phyloP scores from a whole-genome alignment of 2,329 filamentous ascomycete genomes.

The Aureobasidium vineae region DNA sequence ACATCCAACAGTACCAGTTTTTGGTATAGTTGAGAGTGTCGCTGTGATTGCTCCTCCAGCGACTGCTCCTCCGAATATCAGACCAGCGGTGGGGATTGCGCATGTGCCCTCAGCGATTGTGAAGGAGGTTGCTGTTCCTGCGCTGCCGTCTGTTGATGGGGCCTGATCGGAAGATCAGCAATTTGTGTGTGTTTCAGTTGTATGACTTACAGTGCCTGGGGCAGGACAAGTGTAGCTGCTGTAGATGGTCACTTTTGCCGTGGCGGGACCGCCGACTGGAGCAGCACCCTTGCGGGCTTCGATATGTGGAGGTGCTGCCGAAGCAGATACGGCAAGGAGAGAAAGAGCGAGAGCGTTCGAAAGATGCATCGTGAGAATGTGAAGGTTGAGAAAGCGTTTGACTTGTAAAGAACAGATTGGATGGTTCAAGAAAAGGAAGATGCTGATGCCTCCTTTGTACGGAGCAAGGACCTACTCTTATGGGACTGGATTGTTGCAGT shows the following conservation, averaged over 20 bases:
- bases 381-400: not conserved
- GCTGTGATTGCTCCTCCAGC: conserved; percentile 1
- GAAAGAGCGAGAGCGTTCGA: not conserved
- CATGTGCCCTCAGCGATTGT: not conserved
- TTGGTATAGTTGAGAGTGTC: not conserved
- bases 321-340: not conserved
- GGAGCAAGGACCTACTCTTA: not conserved
- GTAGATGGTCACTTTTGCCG: not conserved
- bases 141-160: conserved; percentile 2
- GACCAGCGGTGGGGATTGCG: not conserved
- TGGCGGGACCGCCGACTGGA: not conserved
- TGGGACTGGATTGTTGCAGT: not conserved
- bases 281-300: not conserved
- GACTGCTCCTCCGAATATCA: not conserved
- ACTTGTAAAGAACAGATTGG: not conserved
- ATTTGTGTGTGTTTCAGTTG: too few species aligned
- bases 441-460: not conserved
- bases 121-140: conserved; percentile 7
- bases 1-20: not conserved
- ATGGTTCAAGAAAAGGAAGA: not conserved
- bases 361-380: not conserved
- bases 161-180: not conserved
- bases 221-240: not conserved
- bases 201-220: not conserved
- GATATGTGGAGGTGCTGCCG: not conserved